Percentiles rank a stretch among this genome's conserved stretches.
phyloP scores from a whole-genome alignment of 345 rosid genomes.

The Corymbia maculata region DNA sequence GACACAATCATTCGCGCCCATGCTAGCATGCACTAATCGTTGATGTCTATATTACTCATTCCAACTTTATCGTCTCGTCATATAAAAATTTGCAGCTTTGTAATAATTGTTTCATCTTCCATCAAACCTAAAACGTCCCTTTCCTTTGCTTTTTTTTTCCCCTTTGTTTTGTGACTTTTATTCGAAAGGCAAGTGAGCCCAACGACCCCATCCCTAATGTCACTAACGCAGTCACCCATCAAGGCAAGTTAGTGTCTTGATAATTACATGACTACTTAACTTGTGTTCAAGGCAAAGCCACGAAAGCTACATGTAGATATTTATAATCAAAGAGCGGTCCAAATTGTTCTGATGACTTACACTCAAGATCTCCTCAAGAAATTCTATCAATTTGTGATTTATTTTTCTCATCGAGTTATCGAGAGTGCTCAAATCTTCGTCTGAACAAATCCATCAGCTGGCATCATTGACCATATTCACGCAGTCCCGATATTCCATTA shows the following conservation, averaged over 20 bases:
- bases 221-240: background rate
- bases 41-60: background rate
- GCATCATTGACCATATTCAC: rapidly evolving
- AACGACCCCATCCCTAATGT: background rate
- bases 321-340: background rate
- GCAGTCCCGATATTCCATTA: background rate
- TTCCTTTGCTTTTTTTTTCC: background rate
- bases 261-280: background rate
- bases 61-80: background rate
- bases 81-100: background rate
- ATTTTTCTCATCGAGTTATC: background rate
- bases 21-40: background rate
- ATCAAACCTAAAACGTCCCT: background rate
- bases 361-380: background rate
- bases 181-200: background rate
- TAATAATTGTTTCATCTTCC: background rate
- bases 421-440: background rate
- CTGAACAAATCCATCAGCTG: background rate
- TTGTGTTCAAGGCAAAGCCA: background rate
- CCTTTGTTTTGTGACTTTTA: background rate
- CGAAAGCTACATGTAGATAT: background rate
- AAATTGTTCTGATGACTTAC: background rate
- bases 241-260: background rate
- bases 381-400: rapidly evolving
- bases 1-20: background rate